A percentile compares a stretch with the other conserved stretches of the same genome.
phyloP scores from a whole-genome alignment of 2,329 filamentous ascomycete species.

The Epichloe brachyelytri region DNA sequence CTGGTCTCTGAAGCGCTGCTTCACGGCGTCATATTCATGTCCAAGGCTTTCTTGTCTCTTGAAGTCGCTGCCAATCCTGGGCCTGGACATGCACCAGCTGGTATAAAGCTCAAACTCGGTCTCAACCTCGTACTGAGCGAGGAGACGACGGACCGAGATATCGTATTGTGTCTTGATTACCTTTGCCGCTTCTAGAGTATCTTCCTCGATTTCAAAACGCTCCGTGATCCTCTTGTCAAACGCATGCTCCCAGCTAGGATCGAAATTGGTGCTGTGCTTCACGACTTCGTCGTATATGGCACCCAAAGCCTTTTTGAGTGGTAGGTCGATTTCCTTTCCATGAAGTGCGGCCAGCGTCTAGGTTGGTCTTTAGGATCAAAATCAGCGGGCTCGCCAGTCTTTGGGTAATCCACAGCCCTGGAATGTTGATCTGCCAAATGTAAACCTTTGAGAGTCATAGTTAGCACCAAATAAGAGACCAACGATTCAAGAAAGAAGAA shows the following conservation, averaged over 20 bases:
- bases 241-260: conserved; percentile 53
- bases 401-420: conserved; percentile 84
- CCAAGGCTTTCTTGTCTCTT: conserved; percentile 79
- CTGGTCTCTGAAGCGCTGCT: conserved; percentile 51
- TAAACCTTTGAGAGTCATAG: conserved; percentile 33
- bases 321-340: conserved; percentile 59
- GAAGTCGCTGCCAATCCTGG: conserved; percentile 62
- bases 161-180: conserved; percentile 71
- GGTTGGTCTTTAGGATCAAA: conserved; percentile 52
- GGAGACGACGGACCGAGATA: conserved; percentile 58
- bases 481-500: background rate
- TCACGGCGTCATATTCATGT: conserved; percentile 50
- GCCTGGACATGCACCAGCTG: conserved; percentile 67
- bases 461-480: background rate
- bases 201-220: conserved; percentile 42
- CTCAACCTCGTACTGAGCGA: conserved; percentile 70
- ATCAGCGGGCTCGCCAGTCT: conserved; percentile 67
- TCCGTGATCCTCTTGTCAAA: conserved; percentile 68
- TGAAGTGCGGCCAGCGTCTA: conserved; percentile 68
- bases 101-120: conserved; percentile 92
- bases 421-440: conserved; percentile 73
- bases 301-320: conserved; percentile 62
- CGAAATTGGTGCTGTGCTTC: conserved; percentile 47
- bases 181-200: conserved; percentile 44
- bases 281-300: conserved; percentile 66